phyloP scores from a whole-genome alignment of 2,329 filamentous ascomycete species.

The Pseudogymnoascus sp. region DNA sequence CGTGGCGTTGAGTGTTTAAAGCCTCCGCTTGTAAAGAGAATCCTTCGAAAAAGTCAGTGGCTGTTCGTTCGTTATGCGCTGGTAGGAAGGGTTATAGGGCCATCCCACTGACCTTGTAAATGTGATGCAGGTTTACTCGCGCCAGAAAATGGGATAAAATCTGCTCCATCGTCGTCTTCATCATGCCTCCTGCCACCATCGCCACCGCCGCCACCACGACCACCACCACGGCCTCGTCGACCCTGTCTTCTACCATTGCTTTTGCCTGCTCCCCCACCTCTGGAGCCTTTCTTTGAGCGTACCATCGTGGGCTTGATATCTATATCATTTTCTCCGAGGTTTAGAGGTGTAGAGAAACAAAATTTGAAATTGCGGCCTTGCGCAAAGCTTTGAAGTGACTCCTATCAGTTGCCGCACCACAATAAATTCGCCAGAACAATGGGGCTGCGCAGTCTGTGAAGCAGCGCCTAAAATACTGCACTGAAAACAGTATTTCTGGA shows the following conservation, averaged over 20 bases:
- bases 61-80: not conserved
- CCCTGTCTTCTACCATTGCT: slow-evolving; percentile 11
- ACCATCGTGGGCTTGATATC: not conserved
- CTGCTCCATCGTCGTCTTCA: slow-evolving; percentile 12
- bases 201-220: slow-evolving; percentile 4
- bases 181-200: slow-evolving; percentile 9
- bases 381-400: not conserved
- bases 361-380: not conserved
- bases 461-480: not conserved
- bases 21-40: slow-evolving; percentile 46
- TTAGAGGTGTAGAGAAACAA: not conserved
- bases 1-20: slow-evolving; percentile 44
- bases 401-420: not conserved
- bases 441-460: not conserved
- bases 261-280: slow-evolving; percentile 8
- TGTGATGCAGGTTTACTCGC: not conserved
- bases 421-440: not conserved
- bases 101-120: not conserved
- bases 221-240: slow-evolving; percentile 11
- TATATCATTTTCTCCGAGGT: not conserved
- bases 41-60: slow-evolving; percentile 24
- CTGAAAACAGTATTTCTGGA: not conserved
- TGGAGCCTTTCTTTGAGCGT: slow-evolving; percentile 9
- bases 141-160: slow-evolving; percentile 9
- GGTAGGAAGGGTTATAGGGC: not conserved